Evolutionary conservation across 768 basidiomycete genomes (phyloP), one percentile per base, ranked within the genome.

Genomic region (Russula lepida): DNA sequence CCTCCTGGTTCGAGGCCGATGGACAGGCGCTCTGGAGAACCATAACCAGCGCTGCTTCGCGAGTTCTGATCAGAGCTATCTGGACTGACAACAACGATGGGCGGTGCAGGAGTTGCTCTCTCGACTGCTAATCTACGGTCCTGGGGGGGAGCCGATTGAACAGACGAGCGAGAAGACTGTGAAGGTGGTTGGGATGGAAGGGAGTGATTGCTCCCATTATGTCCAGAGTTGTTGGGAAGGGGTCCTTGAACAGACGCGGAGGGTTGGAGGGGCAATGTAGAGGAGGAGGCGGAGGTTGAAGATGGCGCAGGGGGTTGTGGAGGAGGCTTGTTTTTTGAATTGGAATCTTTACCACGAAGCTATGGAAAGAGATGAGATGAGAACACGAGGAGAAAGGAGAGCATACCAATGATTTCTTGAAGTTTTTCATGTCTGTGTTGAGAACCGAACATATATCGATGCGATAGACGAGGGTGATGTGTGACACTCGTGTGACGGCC

Each of bases 41-140:
- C 76, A 62, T 71, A 74, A 61, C 80, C 78, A 62, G 79, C 77
- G 66, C 77, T 77, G 41, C 71, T 64, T 28, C 74, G 69, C 41
- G 65, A 46, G 13, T 46, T 12, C 56, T 87, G 85, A 25, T 77
- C 69, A 23, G 81, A 71, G 9, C 79, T 75, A 69, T 92, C 91
- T 33, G 88, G 77, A 72, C 85, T 89, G 63, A 92, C 91, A 67
- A 93, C 89, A 58, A 93, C 89, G 71, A 92, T 91, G 61, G 91
- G 86, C 59, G 91, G 90, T 11, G 86, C 79, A 23, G 84, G 76
- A 3, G 81, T 75, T 35, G 78, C 72, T 68, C 75, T 74, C 53
- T 74, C 72, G 49, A 81, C 78, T 47, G 73, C 68, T 63, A 83
- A 79, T 74, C 86, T 81, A 66, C 86, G 86, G 73, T 89, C 88